These are phyloP conservation scores for Schizosaccharomyces cryophilus DNA, from an alignment of 805 yeast genomes.

Conservation along the genomic window DNA sequence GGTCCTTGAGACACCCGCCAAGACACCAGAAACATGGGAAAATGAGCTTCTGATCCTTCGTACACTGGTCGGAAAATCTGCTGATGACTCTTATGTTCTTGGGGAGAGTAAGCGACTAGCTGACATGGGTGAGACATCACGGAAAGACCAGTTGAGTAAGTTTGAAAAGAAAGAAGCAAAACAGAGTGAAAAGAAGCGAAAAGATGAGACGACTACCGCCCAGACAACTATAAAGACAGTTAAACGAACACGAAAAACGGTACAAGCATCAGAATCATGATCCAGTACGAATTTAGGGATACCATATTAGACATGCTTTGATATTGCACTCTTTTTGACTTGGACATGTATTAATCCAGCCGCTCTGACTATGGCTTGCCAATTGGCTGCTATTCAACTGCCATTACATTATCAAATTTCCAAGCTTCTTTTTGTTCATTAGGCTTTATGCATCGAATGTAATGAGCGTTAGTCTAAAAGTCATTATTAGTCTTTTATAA, in stretches of 20 bases:
- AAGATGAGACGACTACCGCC: not conserved
- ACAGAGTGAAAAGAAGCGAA: not conserved
- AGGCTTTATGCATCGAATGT: constrained; percentile 91
- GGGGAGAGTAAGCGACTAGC: constrained; percentile 26
- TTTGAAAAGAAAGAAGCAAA: constrained; percentile 28
- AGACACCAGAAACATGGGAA: constrained; percentile 29
- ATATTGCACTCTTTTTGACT: no score
- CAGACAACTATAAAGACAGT: no score
- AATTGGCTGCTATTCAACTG: no score
- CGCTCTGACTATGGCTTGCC: no score
- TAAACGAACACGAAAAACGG: no score
- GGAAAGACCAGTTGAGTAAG: constrained; percentile 44
- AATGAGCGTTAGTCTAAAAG: constrained; percentile 91
- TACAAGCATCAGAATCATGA: no score
- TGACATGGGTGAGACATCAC: constrained; percentile 37
- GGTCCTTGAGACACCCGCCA: constrained; percentile 59
- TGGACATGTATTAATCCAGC: no score
- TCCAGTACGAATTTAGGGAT: no score
- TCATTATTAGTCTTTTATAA: no score
- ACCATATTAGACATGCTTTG: no score
- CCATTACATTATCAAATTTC: constrained; percentile 90
- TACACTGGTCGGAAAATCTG: constrained; percentile 40
- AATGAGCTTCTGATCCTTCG: constrained; percentile 25
- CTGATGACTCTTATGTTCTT: constrained; percentile 30
- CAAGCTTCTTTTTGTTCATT: constrained; percentile 85